Evolutionary conservation across 352 stramenopile species (phyloP).

Genomic region (Phytophthora podocarpi): DNA sequence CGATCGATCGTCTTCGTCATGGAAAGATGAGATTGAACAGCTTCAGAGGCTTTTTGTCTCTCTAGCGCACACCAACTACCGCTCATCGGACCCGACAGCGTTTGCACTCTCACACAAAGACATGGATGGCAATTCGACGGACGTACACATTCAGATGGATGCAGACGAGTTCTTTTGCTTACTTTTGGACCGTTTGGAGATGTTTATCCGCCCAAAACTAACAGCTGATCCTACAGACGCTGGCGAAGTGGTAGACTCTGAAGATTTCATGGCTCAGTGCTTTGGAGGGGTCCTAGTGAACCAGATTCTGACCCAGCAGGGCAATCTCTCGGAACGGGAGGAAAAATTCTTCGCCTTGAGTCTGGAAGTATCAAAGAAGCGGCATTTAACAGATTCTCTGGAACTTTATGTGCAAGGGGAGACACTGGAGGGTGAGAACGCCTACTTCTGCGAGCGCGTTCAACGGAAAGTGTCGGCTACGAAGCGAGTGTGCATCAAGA

Average conservation of each 20-base stretch:
- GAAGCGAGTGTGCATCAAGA: conserved; percentile 87
- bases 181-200: conserved; percentile 81
- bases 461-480: conserved; percentile 79
- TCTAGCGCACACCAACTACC: conserved; percentile 48
- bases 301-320: conserved; percentile 81
- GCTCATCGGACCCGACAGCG: conserved; percentile 58
- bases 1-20: conserved; percentile 23
- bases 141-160: conserved; percentile 83
- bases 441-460: conserved; percentile 74
- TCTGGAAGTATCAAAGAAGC: conserved; percentile 80
- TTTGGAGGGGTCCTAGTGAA: conserved; percentile 85
- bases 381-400: conserved; percentile 62
- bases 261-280: conserved; percentile 58
- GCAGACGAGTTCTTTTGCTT: conserved; percentile 85
- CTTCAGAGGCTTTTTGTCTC: conserved; percentile 76
- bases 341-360: conserved; percentile 88
- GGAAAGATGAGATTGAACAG: conserved; percentile 59
- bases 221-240: not conserved
- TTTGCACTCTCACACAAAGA: conserved; percentile 78
- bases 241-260: too few species aligned
- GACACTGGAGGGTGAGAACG: conserved; percentile 78
- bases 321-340: conserved; percentile 78
- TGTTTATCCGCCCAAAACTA: conserved; percentile 35
- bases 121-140: conserved; percentile 72
- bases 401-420: conserved; percentile 76